Base-by-base conservation (phyloP, 2,329 filamentous ascomycete species). In the Aspergillus hiratsukae region DNA sequence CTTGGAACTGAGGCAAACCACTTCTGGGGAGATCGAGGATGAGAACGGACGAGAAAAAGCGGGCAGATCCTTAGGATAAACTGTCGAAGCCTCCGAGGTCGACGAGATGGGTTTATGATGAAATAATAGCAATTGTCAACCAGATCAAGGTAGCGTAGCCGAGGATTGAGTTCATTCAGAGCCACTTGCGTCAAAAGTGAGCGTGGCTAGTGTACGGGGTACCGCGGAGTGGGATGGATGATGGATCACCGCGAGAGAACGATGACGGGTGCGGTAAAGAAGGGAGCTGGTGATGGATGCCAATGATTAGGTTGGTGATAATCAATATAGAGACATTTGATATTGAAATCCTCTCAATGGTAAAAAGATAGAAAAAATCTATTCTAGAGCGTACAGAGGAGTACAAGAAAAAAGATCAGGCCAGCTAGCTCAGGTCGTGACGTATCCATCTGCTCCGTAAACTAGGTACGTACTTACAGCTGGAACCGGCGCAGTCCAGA, bases 131-230 rank as follows among this genome's bases (percentile, higher is more conserved):
- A 53, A 28, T n/a, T 31, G 35, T 50, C 14, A 27, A 17, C 27
- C 23, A 46, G 21, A 25, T 23, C 23, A 23, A 10, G 14, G 43
- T 27, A 46, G 14, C 23, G 8, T 7, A 23, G 10, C 3, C 9
- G 43, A 45, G 10, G 29, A 43, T 35, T 48, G 27, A 43, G n/a
- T 41, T 52, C 40, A 58, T 56, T 52, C 53, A 55, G 62, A 64
- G 65, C 63, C 65, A 65, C 61, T 67, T 68, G 66, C 63, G 65
- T 67, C 64, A 65, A 66, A 57, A 48, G 53, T 54, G 58, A 48
- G 43, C 52, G 64, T 62, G 61, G 65, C 61, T 66, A 58, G 61
- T 40, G 35, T 35, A 35, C 10, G 4, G 11, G 14, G 31, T 6
- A 17, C 5, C 2, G 29, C 5, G 14, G 29, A 35, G 29, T 14